Evolutionary conservation across 768 basidiomycete species (phyloP).

Genomic region (Russula earlei): DNA sequence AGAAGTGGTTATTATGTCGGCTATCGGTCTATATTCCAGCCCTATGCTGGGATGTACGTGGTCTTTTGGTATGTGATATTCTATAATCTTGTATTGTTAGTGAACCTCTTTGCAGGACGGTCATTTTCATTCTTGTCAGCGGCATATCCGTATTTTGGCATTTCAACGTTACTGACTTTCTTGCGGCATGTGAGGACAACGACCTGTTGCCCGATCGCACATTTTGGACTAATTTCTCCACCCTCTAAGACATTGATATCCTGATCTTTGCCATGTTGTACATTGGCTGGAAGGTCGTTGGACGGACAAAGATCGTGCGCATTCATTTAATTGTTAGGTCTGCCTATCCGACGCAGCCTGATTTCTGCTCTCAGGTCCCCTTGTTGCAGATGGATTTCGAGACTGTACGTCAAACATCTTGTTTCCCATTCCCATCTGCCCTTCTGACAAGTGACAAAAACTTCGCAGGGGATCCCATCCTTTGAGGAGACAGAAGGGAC

Average conservation of each 20-base stretch:
- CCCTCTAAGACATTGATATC: constrained; percentile 12
- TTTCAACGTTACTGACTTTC: constrained; percentile 15
- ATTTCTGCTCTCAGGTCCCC: not conserved
- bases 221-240: not conserved
- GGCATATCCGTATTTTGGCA: constrained; percentile 14
- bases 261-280: constrained; percentile 14
- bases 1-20: not conserved
- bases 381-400: constrained; percentile 14
- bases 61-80: constrained; percentile 15
- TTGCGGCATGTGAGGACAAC: constrained; percentile 14
- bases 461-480: constrained; percentile 11
- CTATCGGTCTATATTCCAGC: constrained; percentile 18
- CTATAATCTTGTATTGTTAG: not conserved
- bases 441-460: not conserved
- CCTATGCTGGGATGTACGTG: constrained; percentile 18
- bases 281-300: constrained; percentile 16
- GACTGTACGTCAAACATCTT: constrained; percentile 9
- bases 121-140: constrained; percentile 12
- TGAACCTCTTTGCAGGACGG: constrained; percentile 2
- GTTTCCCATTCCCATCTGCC: not conserved
- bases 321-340: not conserved
- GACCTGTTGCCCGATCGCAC: not conserved
- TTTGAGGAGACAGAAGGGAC: constrained; percentile 17
- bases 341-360: not conserved
- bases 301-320: constrained; percentile 18